A percentile compares a stretch with the other conserved stretches of the same genome.
phyloP scores from a whole-genome alignment of 2,329 filamentous ascomycete genomes.

The Lachnellula subtilissima region DNA sequence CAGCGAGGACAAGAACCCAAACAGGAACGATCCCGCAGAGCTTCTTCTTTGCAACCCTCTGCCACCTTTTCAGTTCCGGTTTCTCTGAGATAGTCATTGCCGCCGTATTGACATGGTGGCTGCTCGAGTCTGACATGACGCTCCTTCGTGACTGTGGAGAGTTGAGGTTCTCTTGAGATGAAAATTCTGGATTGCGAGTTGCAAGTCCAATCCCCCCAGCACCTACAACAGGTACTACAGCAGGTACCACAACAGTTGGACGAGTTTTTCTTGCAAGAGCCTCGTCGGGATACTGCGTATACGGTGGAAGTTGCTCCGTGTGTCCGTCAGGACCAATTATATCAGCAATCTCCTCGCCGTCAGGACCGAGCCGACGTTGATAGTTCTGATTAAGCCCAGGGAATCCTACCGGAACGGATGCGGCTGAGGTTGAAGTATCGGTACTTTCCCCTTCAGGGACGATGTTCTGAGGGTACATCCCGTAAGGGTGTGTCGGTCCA shows the following conservation, averaged over 20 bases:
- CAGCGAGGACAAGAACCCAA: constrained; percentile 54
- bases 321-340: constrained; percentile 85
- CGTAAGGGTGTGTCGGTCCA: constrained; percentile 78
- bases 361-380: constrained; percentile 67
- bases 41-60: constrained; percentile 48
- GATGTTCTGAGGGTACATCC: constrained; percentile 79
- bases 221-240: constrained; percentile 34
- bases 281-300: constrained; percentile 82
- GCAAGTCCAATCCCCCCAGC: constrained; percentile 58
- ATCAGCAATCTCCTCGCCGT: constrained; percentile 81
- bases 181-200: constrained; percentile 58
- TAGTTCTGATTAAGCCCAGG: constrained; percentile 61
- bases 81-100: constrained; percentile 46
- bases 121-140: constrained; percentile 46
- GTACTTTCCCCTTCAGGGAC: constrained; percentile 49
- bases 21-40: constrained; percentile 56
- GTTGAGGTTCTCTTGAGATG: constrained; percentile 50
- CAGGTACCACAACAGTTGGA: constrained; percentile 26
- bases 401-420: constrained; percentile 67
- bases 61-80: constrained; percentile 44
- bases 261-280: constrained; percentile 51
- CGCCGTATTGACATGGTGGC: constrained; percentile 50
- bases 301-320: constrained; percentile 85
- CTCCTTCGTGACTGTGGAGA: constrained; percentile 48
- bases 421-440: constrained; percentile 31